Evolutionary conservation across 805 yeast species (phyloP).

Genomic region (Yarrowia yakushimensis): DNA sequence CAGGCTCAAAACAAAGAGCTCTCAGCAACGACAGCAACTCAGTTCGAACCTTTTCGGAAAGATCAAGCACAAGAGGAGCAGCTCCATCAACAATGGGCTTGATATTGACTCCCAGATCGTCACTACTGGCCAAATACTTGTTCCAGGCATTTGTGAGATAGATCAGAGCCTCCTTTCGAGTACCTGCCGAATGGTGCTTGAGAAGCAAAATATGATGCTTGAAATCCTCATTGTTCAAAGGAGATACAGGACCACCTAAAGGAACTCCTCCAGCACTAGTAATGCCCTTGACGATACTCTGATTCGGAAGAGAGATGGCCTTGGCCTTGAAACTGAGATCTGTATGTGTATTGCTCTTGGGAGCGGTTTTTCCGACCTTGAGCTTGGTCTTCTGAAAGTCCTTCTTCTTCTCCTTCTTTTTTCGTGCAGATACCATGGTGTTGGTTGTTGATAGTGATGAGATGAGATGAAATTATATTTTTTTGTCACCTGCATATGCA

Average conservation of each 20-base stretch:
- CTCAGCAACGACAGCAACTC: conserved; percentile 47
- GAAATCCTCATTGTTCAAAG: conserved; percentile 29
- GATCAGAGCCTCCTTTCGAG: conserved; percentile 67
- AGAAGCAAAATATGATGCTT: conserved; percentile 64
- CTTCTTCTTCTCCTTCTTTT: conserved; percentile 61
- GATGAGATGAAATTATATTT: background rate
- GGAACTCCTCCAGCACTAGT: background rate
- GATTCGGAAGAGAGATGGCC: conserved; percentile 49
- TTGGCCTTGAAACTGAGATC: conserved; percentile 81
- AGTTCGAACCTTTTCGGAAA: conserved; percentile 60
- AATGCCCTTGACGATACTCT: conserved; percentile 35
- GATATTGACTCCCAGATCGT: conserved; percentile 50
- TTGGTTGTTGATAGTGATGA: background rate
- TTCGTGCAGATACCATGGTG: conserved; percentile 40
- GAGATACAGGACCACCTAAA: background rate
- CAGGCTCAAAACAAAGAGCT: conserved; percentile 29
- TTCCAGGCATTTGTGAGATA: conserved; percentile 39
- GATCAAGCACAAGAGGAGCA: conserved; percentile 65
- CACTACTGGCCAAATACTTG: conserved; percentile 44
- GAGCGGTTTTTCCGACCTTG: conserved; percentile 79
- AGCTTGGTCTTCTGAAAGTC: conserved; percentile 77
- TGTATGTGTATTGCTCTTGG: conserved; percentile 70
- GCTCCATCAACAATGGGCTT: conserved; percentile 56
- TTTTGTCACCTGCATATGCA: background rate
- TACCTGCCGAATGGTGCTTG: conserved; percentile 66